These are phyloP conservation scores for Recurvomyces mirabilis DNA, from an alignment of 495 filamentous ascomycete genomes.

Conservation along the genomic window DNA sequence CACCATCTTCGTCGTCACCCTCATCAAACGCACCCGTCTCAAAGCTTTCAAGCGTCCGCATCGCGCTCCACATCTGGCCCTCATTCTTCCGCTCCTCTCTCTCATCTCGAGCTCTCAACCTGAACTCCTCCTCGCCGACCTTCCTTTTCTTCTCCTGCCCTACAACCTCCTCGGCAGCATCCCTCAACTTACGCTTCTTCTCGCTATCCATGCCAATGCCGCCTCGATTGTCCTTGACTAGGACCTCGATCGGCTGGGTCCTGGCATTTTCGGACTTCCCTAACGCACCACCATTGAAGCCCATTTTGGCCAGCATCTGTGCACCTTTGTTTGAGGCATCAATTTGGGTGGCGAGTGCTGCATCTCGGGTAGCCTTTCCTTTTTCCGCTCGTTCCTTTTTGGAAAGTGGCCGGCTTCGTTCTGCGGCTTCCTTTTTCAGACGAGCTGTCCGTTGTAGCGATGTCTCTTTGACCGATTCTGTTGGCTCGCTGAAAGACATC, in stretches of 20 bases:
- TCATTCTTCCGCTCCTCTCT: slow-evolving; percentile 59
- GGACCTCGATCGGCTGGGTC: slow-evolving; percentile 56
- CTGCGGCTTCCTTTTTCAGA: slow-evolving; percentile 47
- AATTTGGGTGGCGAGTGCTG: slow-evolving; percentile 59
- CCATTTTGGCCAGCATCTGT: slow-evolving; percentile 94
- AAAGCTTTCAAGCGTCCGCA: slow-evolving; percentile 53
- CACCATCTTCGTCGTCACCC: slow-evolving; percentile 4
- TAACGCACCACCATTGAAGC: slow-evolving; percentile 65
- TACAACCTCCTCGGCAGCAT: slow-evolving; percentile 45
- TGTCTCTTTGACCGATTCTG: slow-evolving; percentile 34
- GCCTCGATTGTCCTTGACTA: slow-evolving; percentile 65
- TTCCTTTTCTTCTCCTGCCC: slow-evolving; percentile 47
- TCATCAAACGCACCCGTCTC: slow-evolving; percentile 19
- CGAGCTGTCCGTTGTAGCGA: slow-evolving; percentile 46
- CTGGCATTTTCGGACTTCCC: slow-evolving; percentile 43
- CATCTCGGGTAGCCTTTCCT: slow-evolving; percentile 58
- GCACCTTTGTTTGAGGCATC: slow-evolving; percentile 62
- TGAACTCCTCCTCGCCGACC: slow-evolving; percentile 63
- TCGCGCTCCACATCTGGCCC: slow-evolving; percentile 56
- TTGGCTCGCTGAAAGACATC: slow-evolving; percentile 47
- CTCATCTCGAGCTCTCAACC: slow-evolving; percentile 61
- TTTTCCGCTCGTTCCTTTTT: slow-evolving; percentile 64
- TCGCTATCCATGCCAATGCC: slow-evolving; percentile 79
- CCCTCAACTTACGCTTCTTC: slow-evolving; percentile 67
- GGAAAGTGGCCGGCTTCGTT: slow-evolving; percentile 52